These are phyloP conservation scores for Poronia punctata DNA, from an alignment of 495 filamentous ascomycete species.

Conservation along the genomic window DNA sequence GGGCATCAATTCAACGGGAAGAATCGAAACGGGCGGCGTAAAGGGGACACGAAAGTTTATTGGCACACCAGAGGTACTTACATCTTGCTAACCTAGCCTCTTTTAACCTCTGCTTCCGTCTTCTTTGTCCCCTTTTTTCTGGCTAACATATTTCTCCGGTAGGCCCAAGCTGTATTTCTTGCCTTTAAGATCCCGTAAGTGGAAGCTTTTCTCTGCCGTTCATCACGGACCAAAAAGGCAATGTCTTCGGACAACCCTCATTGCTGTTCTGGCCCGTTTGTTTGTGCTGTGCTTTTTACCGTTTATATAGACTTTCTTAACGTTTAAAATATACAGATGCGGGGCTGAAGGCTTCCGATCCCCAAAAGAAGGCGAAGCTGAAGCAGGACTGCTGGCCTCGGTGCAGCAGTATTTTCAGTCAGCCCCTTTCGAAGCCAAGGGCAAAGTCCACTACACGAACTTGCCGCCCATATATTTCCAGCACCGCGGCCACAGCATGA, in stretches of 20 bases:
- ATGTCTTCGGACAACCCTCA: too few relatives aligned
- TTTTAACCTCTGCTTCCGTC: not conserved
- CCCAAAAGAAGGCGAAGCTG: slow-evolving; percentile 23
- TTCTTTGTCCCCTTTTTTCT: not conserved
- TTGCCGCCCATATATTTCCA: slow-evolving; percentile 88
- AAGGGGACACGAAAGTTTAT: slow-evolving; percentile 89
- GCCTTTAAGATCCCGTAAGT: slow-evolving; percentile 58
- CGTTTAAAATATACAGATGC: slow-evolving; percentile 18
- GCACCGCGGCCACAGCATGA: slow-evolving; percentile 84
- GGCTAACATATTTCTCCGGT: not conserved
- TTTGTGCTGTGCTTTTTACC: not conserved
- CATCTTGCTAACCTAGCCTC: not conserved
- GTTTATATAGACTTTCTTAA: not conserved
- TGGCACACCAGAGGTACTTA: slow-evolving; percentile 77
- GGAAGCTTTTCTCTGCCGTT: too few relatives aligned
- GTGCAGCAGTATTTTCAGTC: slow-evolving; percentile 68
- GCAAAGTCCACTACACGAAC: slow-evolving; percentile 58
- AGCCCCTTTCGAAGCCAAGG: slow-evolving; percentile 26
- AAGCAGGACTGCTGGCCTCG: slow-evolving; percentile 48
- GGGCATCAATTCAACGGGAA: slow-evolving; percentile 68
- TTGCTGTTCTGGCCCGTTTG: not conserved
- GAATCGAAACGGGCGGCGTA: slow-evolving; percentile 81
- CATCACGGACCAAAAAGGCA: too few relatives aligned
- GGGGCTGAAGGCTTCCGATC: slow-evolving; percentile 32
- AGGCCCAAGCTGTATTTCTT: slow-evolving; percentile 77